A percentile compares a stretch with the other conserved stretches of the same genome.
These are phyloP conservation scores for Hirschioporus abietinus DNA, from an alignment of 768 basidiomycete genomes.

Conservation along the genomic window DNA sequence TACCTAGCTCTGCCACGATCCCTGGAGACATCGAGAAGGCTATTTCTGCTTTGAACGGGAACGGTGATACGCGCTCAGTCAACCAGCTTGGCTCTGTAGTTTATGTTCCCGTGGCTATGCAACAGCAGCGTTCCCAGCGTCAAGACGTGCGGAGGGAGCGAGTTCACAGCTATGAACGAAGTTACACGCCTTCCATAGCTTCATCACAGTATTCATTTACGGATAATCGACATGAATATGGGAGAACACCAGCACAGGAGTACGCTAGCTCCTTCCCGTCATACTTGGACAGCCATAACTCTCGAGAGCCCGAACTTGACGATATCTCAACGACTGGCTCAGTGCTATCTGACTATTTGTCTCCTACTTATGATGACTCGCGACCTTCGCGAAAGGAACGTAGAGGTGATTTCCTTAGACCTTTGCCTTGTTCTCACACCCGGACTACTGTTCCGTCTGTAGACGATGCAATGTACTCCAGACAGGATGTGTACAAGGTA, in stretches of 20 bases:
- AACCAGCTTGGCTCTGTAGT: not conserved
- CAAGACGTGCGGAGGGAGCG: not conserved
- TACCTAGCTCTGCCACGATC: not conserved
- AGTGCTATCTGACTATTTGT: not conserved
- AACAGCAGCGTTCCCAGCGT: not conserved
- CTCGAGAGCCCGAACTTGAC: not conserved
- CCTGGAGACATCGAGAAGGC: slow-evolving; percentile 2
- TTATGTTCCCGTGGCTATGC: not conserved
- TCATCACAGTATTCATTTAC: not conserved
- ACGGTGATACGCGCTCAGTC: not conserved
- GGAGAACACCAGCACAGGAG: not conserved
- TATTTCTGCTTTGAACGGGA: not conserved
- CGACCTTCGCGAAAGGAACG: not conserved
- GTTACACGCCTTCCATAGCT: not conserved
- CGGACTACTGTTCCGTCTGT: not conserved
- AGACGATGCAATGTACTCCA: not conserved
- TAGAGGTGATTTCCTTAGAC: not conserved
- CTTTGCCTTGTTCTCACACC: not conserved
- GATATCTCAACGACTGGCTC: not conserved
- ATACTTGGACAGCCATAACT: not conserved
- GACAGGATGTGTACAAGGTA: not conserved
- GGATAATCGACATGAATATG: not conserved
- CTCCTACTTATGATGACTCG: not conserved
- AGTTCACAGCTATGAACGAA: not conserved
- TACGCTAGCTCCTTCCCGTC: not conserved